Evolutionary conservation across 495 filamentous ascomycete species (phyloP).

Genomic region (Lasiosphaeris hirsuta): DNA sequence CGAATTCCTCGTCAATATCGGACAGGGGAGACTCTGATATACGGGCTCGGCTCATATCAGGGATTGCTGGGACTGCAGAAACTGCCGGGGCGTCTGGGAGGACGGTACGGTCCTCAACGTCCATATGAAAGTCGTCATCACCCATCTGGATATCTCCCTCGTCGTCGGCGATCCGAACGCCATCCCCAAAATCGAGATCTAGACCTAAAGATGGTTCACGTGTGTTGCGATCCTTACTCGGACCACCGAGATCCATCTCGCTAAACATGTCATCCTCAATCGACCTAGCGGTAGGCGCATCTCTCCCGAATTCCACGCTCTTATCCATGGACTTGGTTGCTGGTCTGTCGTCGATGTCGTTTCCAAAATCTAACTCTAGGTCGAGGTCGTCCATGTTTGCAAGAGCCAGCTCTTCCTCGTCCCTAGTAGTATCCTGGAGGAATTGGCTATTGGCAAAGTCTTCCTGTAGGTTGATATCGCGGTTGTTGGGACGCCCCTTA

Average conservation of each 20-base stretch:
- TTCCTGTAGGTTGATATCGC: slow-evolving; percentile 61
- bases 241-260: slow-evolving; percentile 53
- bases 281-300: slow-evolving; percentile 61
- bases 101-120: slow-evolving; percentile 49
- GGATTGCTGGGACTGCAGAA: slow-evolving; percentile 21
- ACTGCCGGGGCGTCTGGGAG: slow-evolving; percentile 32
- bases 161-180: slow-evolving; percentile 52
- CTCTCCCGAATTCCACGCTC: slow-evolving; percentile 82
- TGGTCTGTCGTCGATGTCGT: slow-evolving; percentile 50
- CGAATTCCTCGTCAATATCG: slow-evolving; percentile 58
- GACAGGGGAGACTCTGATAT: slow-evolving; percentile 70
- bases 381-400: slow-evolving; percentile 55
- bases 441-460: slow-evolving; percentile 63
- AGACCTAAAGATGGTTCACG: slow-evolving; percentile 44
- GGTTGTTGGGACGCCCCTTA: slow-evolving; percentile 53
- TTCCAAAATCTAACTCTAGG: slow-evolving; percentile 57
- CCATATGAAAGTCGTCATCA: slow-evolving; percentile 55
- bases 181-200: slow-evolving; percentile 48
- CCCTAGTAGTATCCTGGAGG: slow-evolving; percentile 59
- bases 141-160: slow-evolving; percentile 62
- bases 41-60: slow-evolving; percentile 47
- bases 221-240: slow-evolving; percentile 43
- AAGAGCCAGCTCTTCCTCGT: slow-evolving; percentile 51
- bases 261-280: slow-evolving; percentile 72
- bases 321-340: slow-evolving; percentile 44